phyloP scores from a whole-genome alignment of 306 rosid species.

The Styphnolobium japonicum region DNA sequence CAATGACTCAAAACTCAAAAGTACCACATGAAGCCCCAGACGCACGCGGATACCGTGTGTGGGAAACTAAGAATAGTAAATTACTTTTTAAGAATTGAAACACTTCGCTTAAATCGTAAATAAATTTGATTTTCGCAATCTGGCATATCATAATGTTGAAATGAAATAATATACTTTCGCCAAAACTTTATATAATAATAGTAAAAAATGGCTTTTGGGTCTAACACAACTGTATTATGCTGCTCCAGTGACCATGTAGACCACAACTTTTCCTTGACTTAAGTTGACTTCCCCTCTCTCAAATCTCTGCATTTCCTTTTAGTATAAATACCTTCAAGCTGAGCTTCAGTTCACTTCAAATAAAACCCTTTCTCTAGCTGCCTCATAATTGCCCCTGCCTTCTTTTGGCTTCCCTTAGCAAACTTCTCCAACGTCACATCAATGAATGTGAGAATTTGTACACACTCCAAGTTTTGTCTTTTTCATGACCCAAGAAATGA shows the following conservation, averaged over 20 bases:
- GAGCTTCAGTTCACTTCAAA: not conserved
- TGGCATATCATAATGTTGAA: no score
- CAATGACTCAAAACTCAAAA: no score
- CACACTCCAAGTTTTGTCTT: not conserved
- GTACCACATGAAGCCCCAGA: no score
- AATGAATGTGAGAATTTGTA: constrained; percentile 18
- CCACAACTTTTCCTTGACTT: not conserved
- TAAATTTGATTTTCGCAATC: no score
- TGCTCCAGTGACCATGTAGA: not conserved
- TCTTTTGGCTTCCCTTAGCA: not conserved
- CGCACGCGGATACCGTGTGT: no score
- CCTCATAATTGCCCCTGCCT: not conserved
- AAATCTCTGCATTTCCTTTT: not conserved
- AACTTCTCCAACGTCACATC: not conserved
- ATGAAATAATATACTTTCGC: no score
- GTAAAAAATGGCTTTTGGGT: no score
- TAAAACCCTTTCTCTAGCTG: not conserved
- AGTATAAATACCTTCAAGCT: constrained; percentile 6
- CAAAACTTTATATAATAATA: no score
- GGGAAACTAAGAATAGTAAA: no score
- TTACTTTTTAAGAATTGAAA: no score
- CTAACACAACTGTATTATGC: no score
- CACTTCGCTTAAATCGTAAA: no score
- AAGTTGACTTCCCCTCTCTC: constrained; percentile 2
- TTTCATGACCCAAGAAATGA: not conserved